Evolutionary conservation across 345 rosid genomes (phyloP).

Genomic region (Salix arbutifolia): DNA sequence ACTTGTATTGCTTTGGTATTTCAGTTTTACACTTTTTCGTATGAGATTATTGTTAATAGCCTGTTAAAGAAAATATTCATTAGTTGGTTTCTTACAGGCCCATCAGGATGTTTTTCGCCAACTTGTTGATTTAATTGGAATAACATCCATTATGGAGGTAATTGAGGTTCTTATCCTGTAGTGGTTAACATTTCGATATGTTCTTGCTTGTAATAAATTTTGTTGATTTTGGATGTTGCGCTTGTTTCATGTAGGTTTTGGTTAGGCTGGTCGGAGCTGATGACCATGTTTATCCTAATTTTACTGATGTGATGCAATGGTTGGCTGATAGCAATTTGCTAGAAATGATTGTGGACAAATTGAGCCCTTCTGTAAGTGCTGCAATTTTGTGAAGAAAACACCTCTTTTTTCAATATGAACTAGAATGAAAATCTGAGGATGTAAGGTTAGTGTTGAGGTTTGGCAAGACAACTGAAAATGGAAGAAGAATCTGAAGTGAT

Average conservation of each 20-base stretch:
- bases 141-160: conserved; percentile 99
- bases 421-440: not conserved
- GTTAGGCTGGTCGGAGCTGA: conserved; percentile 96
- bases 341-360: conserved; percentile 94
- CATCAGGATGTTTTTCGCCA: conserved; percentile 81
- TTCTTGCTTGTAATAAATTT: not conserved
- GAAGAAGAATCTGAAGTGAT: not conserved
- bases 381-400: not conserved
- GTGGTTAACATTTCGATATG: conserved; percentile 8
- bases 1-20: not conserved
- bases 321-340: conserved; percentile 81
- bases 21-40: not conserved
- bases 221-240: conserved; percentile 1
- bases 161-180: conserved; percentile 1
- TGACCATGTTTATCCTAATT: conserved; percentile 92
- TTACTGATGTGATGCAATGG: conserved; percentile 98
- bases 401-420: not conserved
- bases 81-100: conserved; percentile 42
- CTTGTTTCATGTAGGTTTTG: conserved; percentile 58
- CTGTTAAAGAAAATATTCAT: not conserved
- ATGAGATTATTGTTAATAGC: not conserved
- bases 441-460: not conserved
- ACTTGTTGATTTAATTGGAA: conserved; percentile 95
- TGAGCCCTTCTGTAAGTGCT: conserved; percentile 75
- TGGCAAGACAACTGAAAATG: not conserved